Conservation (phyloP, 1,139 yeast genomes). For the Pichia sp. region DNA sequence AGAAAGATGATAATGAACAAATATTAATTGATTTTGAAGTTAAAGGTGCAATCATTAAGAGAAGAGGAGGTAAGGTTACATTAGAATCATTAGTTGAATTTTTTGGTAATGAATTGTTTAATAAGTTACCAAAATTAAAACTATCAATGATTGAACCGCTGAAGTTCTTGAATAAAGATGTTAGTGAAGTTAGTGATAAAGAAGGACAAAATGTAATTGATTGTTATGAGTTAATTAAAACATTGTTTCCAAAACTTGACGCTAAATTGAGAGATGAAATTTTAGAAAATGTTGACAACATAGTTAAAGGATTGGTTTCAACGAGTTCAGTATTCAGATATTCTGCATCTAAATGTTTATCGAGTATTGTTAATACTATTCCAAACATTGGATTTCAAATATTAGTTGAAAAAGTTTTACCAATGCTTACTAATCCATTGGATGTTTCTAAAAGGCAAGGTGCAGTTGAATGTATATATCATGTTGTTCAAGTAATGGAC, state of each 20-base stretch:
- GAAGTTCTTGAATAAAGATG: conserved; percentile 29
- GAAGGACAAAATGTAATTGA: conserved; percentile 83
- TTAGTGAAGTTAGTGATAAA: conserved; percentile 35
- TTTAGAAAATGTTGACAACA: conserved; percentile 38
- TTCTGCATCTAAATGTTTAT: conserved; percentile 85
- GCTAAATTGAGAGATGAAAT: conserved; percentile 44
- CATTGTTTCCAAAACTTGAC: conserved; percentile 61
- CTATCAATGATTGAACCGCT: conserved; percentile 66
- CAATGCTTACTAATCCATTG: conserved; percentile 78
- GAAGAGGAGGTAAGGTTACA: conserved; percentile 76
- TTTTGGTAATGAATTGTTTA: conserved; percentile 53
- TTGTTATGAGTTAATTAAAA: conserved; percentile 74
- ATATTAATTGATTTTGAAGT: conserved; percentile 29
- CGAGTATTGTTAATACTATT: conserved; percentile 67
- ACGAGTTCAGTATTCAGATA: conserved; percentile 76
- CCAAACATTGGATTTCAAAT: conserved; percentile 74
- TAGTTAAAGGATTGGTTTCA: conserved; percentile 62
- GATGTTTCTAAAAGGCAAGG: conserved; percentile 80
- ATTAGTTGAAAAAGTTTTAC: conserved; percentile 70
- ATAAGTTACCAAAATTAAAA: conserved; percentile 59
- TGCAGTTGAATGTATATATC: conserved; percentile 86
- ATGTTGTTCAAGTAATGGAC: conserved; percentile 81
- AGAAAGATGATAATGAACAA: background rate
- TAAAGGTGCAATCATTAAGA: conserved; percentile 69
- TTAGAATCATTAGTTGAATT: conserved; percentile 47